Evolutionary conservation across 768 basidiomycete species (phyloP).

Genomic region (Hericium rajendrae): DNA sequence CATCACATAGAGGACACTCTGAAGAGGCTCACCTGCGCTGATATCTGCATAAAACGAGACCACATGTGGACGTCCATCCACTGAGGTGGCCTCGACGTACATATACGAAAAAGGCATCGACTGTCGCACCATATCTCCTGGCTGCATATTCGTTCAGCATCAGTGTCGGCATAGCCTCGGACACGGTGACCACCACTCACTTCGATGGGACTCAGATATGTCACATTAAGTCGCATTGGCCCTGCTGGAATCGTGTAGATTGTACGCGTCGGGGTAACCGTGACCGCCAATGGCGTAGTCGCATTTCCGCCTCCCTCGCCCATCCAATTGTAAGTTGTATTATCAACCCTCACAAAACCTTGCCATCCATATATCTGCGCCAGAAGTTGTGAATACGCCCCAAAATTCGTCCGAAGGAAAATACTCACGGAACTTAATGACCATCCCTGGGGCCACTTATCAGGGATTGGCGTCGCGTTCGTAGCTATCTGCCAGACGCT

Average conservation of each 20-base stretch:
- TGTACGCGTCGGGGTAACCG: background rate
- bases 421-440: background rate
- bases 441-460: conserved; percentile 15
- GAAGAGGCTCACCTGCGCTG: conserved; percentile 16
- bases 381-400: too few species aligned
- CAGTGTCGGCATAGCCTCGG: too few species aligned
- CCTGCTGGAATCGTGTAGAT: background rate
- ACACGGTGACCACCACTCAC: background rate
- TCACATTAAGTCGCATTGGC: conserved; percentile 16
- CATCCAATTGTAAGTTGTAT: background rate
- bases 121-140: conserved; percentile 9
- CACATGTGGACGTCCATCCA: conserved; percentile 17
- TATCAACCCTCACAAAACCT: background rate
- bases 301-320: background rate
- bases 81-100: conserved; percentile 13
- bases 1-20: too few species aligned
- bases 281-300: background rate
- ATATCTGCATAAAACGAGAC: conserved; percentile 24
- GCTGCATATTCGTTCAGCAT: background rate
- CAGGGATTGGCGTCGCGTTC: background rate
- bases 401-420: background rate
- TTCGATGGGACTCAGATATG: conserved; percentile 21
- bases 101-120: conserved; percentile 24
- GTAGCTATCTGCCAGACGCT: conserved; percentile 13
- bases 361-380: background rate